Base-by-base conservation (phyloP, 2,329 filamentous ascomycete genomes). In the Penicillium fuscoglaucum region DNA sequence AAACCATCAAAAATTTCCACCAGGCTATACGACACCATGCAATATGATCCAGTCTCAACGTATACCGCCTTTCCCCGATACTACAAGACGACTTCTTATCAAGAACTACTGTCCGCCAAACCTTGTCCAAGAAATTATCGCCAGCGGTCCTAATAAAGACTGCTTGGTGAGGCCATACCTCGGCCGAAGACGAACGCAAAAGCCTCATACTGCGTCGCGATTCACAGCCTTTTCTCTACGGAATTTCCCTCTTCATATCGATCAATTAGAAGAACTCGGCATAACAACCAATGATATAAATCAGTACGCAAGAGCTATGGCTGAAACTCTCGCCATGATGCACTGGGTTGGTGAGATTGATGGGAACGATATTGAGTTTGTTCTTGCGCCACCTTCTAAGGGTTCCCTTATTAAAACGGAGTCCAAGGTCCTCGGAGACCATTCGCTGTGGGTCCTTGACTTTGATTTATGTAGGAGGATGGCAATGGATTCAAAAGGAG, bases 161-260 rank as follows among this genome's bases (percentile, higher is more conserved):
- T 85, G 82, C 48, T 68, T 85, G n/a, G 0, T 83, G 12, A 76
- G 82, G 1, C 74, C 76, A 0, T 84, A 84, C 49, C 67, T 85
- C 0, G 82, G 82, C 7, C 73, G 75, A 24, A 61, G 68, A 35
- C 62, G 70, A 8, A 63, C 28, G 1, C 50, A 57, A n/a, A 51
- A 40, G 12, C n/a, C 57, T 17, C 8, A 19, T 10, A 52, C 35
- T 31, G 5, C 4, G 1, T 71, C 70, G 0, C 52, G 61, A 24
- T 72, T 69, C 39, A 62, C 52, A 3, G 64, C 60, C 3, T 75
- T 39, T 39, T 39, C 37, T 39, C n/a, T 39, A 5, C 8, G 37
- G 37, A 39, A 39, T 0, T 78, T 78, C 21, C 78, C 78, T 0
- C 72, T 85, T 0, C 75, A 83, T 58, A 6, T 39, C 2, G 37